phyloP scores from a whole-genome alignment of 768 basidiomycete genomes.

The Leccinum incarnatum region DNA sequence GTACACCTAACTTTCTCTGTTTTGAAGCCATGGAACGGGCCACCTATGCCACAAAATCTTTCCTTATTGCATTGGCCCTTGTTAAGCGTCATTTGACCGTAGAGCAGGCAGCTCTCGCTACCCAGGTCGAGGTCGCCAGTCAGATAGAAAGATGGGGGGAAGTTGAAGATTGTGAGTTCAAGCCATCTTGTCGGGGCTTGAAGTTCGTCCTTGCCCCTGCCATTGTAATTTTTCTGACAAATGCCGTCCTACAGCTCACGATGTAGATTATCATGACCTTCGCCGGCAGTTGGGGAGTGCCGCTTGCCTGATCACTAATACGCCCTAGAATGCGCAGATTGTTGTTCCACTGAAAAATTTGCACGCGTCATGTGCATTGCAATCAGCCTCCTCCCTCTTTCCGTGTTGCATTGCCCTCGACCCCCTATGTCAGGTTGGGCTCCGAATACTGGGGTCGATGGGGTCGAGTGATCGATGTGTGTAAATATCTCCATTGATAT shows the following conservation, averaged over 20 bases:
- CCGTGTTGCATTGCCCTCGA: constrained; percentile 5
- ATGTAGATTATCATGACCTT: constrained; percentile 95
- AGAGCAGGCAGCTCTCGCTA: constrained; percentile 80
- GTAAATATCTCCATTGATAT: constrained; percentile 16
- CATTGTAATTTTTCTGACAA: constrained; percentile 8
- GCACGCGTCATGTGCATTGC: constrained; percentile 1
- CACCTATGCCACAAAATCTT: constrained; percentile 86
- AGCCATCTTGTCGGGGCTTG: neutral
- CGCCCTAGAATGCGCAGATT: constrained; percentile 19
- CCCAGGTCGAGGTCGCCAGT: constrained; percentile 90
- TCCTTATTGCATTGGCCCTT: constrained; percentile 83
- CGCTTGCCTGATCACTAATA: constrained; percentile 53
- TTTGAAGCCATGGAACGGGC: constrained; percentile 83
- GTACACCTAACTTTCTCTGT: neutral
- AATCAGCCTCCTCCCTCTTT: neutral
- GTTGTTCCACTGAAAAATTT: constrained; percentile 7
- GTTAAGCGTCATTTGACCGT: constrained; percentile 72
- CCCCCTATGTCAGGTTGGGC: constrained; percentile 11
- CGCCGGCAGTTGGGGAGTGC: constrained; percentile 82
- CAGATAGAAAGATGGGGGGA: constrained; percentile 99
- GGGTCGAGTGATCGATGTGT: constrained; percentile 10
- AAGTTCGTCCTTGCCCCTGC: constrained; percentile 1
- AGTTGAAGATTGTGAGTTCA: constrained; percentile 91
- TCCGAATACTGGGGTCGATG: constrained; percentile 14
- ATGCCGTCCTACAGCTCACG: constrained; percentile 68